Evolutionary conservation across 2,329 filamentous ascomycete species (phyloP), one percentile per base, ranked within the genome.

Genomic region (Colletotrichum brevisporum): DNA sequence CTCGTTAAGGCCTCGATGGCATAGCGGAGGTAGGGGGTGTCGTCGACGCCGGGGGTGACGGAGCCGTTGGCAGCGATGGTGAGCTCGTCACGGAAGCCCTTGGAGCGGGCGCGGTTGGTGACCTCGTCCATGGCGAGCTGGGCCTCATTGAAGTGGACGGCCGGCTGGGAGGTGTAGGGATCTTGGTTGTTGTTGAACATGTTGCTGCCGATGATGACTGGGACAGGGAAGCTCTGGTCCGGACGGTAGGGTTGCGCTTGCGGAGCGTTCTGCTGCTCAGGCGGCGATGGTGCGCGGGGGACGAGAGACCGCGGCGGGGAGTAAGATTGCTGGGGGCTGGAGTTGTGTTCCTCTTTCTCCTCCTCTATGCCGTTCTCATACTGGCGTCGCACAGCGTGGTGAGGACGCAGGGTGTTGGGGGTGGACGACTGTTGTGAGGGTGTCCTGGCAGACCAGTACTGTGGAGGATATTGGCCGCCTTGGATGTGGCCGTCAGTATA

Each of bases 11-110:
- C 94, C 72, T 97, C 93, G 71, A 98, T 89, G 48, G 95, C 95
- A 78, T 96, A 97, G 72, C 92, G 92, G 71, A 98, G 93, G 79
- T 95, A 97, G 0, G 94, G 94, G 9, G 90, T 92, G 76, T 97
- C 92, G 75, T 97, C 94, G 47, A 94, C 84, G 10, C 91, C 93
- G 0, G 94, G 94, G 0, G 93, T 95, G 63, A 90, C 84, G 48
- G 84, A 84, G 67, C 84, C 82, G 53, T 78, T 69, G 41, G 77
- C 86, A 18, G 84, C 82, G 61, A 85, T 79, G 56, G 84, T 81
- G 43, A 88, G 76, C 51, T 86, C 84, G 62, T 89, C 86, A 61
- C 87, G 86, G 75, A 88, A 85, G 59, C 80, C 75, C 54, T 61
- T 69, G 24, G 63, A 63, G 26, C 68, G 70, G 53, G 61, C 70